A percentile compares a stretch with the other conserved stretches of the same genome.
These are phyloP conservation scores for Lippia alba DNA, from an alignment of 305 asterid genomes.

Conservation along the genomic window DNA sequence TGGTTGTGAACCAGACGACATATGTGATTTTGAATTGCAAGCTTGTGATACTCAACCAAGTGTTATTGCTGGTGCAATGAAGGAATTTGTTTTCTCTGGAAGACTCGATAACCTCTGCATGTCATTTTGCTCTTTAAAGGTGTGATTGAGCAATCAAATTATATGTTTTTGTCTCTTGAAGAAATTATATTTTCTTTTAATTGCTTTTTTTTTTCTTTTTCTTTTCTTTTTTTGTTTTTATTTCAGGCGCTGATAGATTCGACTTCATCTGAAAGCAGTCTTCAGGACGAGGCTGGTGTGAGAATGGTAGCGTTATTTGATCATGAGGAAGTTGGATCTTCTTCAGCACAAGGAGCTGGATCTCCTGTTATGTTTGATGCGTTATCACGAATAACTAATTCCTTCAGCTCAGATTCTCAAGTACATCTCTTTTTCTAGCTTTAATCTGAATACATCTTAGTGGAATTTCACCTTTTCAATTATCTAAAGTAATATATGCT, in stretches of 20 bases:
- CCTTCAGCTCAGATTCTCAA: constrained; percentile 79
- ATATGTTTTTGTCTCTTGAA: background rate
- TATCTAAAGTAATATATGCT: background rate
- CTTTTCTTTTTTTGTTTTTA: constrained; percentile 1
- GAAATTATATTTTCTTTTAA: background rate
- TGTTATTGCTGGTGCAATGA: constrained; percentile 82
- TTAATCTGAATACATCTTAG: background rate
- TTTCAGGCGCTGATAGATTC: constrained; percentile 91
- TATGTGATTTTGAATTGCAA: constrained; percentile 96
- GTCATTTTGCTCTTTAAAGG: constrained; percentile 96
- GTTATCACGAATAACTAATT: constrained; percentile 79
- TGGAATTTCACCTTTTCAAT: background rate
- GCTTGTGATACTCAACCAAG: constrained; percentile 95
- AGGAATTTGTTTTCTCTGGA: constrained; percentile 92
- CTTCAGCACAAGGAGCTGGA: constrained; percentile 99
- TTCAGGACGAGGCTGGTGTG: constrained; percentile 79
- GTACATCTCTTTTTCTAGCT: constrained; percentile 37
- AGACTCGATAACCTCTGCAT: constrained; percentile 96
- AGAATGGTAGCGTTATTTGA: constrained; percentile 95
- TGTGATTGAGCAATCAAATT: constrained; percentile 24
- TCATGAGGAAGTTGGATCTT: constrained; percentile 96
- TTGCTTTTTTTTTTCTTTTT: too few species aligned
- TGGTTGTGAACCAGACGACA: constrained; percentile 79
- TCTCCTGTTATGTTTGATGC: constrained; percentile 91
- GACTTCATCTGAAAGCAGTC: constrained; percentile 72